Evolutionary conservation across 345 rosid species (phyloP).

Genomic region (Hibiscus mutabilis): DNA sequence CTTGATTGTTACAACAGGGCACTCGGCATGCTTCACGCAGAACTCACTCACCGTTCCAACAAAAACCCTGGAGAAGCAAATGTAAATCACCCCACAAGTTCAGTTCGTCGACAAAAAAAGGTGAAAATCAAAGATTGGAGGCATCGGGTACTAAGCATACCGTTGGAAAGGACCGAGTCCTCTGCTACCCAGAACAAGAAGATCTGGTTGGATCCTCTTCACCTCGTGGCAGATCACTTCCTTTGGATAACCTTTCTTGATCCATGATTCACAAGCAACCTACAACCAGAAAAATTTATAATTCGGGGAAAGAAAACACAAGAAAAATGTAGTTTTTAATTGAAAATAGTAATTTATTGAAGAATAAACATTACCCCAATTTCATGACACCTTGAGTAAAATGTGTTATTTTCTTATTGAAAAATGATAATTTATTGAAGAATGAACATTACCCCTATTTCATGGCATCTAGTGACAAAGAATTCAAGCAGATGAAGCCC

Average conservation of each 20-base stretch:
- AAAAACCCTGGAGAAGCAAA: slow-evolving; percentile 62
- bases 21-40: slow-evolving; percentile 91
- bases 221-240: slow-evolving; percentile 90
- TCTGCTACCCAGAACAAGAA: slow-evolving; percentile 83
- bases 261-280: slow-evolving; percentile 89
- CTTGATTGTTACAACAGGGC: slow-evolving; percentile 84
- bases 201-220: slow-evolving; percentile 66
- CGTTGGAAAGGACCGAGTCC: slow-evolving; percentile 95
- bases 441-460: slow-evolving; percentile 56
- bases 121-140: background rate
- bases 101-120: background rate
- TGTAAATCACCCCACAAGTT: background rate
- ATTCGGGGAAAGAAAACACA: background rate
- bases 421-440: background rate
- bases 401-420: background rate
- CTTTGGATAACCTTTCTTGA: slow-evolving; percentile 80
- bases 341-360: background rate
- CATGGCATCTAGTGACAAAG: slow-evolving; percentile 72
- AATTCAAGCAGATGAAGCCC: slow-evolving; percentile 84
- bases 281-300: slow-evolving; percentile 20
- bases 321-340: background rate
- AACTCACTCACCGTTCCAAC: slow-evolving; percentile 96
- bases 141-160: slow-evolving; percentile 27
- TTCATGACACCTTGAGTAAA: slow-evolving; percentile 42
- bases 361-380: slow-evolving; percentile 50